phyloP scores from a whole-genome alignment of 129 eudicot genomes.

The Flaveria robusta region DNA sequence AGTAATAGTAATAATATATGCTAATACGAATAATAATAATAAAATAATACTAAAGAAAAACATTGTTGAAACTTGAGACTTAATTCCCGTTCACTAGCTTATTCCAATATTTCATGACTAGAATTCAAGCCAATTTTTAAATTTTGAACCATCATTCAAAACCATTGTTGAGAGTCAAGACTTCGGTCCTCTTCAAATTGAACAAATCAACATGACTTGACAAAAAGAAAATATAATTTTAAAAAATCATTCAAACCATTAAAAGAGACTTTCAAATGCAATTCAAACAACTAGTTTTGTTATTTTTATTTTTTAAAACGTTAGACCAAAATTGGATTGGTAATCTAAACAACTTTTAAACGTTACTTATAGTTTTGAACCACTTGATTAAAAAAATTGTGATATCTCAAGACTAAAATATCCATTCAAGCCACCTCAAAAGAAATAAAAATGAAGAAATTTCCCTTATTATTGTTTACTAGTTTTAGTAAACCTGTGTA shows the following conservation, averaged over 20 bases:
- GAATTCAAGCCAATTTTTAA: neutral
- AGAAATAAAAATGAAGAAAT: too few relatives aligned
- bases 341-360: neutral
- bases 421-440: neutral
- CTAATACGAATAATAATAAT: too few relatives aligned
- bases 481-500: too few relatives aligned
- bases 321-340: neutral
- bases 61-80: neutral
- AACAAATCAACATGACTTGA: neutral
- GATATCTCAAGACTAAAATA: neutral
- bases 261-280: constrained; percentile 1
- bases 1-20: too few relatives aligned
- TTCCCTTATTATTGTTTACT: too few relatives aligned
- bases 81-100: neutral
- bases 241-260: neutral
- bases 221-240: neutral
- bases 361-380: too few relatives aligned
- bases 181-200: neutral
- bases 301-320: neutral
- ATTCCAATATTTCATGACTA: constrained; percentile 2
- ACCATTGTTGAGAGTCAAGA: neutral
- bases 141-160: neutral
- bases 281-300: neutral
- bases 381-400: too few relatives aligned
- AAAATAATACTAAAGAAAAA: neutral